A percentile compares a stretch with the other conserved stretches of the same genome.
phyloP scores from a whole-genome alignment of 2,329 filamentous ascomycete species.

The Stromatinia cepivora region DNA sequence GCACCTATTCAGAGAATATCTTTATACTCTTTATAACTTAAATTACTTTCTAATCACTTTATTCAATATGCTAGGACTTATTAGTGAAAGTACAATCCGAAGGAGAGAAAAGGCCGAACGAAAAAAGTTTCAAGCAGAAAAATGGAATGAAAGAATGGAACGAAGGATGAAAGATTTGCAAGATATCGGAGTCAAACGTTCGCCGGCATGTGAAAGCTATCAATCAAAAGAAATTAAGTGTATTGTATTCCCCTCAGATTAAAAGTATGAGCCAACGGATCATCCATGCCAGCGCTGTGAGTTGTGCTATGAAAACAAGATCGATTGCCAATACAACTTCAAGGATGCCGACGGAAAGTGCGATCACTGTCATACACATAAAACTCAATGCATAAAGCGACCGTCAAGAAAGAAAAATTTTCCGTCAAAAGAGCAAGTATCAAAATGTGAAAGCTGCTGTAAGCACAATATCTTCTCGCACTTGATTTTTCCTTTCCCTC shows the following conservation, averaged over 20 bases:
- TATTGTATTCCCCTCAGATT: background rate
- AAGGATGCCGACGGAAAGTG: background rate
- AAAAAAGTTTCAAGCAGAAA: background rate
- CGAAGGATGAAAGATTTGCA: background rate
- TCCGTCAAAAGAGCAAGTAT: background rate
- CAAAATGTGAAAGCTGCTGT: too few species aligned
- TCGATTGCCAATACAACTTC: background rate
- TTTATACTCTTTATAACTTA: background rate
- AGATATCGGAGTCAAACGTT: background rate
- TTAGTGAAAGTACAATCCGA: background rate
- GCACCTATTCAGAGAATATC: too few species aligned
- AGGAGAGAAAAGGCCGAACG: background rate
- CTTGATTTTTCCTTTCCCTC: too few species aligned
- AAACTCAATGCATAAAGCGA: background rate
- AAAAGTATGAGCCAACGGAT: background rate
- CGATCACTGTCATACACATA: background rate
- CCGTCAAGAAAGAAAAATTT: background rate
- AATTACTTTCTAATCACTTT: background rate
- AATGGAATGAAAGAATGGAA: background rate
- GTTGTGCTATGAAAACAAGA: background rate
- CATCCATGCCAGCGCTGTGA: background rate
- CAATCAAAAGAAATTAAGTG: background rate
- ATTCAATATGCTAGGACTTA: background rate
- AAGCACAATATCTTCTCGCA: too few species aligned
- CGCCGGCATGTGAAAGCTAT: background rate